Evolutionary conservation across 2,329 filamentous ascomycete genomes (phyloP).

Genomic region (Colletotrichum sp.): DNA sequence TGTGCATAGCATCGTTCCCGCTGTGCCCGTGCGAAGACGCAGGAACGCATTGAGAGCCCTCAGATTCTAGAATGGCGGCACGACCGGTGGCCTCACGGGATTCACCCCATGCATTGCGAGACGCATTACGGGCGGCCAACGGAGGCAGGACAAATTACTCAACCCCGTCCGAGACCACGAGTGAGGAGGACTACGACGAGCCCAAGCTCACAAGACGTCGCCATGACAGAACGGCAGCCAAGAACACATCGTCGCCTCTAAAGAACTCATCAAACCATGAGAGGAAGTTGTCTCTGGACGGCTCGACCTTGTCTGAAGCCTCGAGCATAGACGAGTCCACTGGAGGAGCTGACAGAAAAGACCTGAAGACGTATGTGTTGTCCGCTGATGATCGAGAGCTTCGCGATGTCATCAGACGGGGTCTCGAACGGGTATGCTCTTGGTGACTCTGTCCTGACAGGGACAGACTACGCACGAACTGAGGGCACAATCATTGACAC

Average conservation of each 20-base stretch:
- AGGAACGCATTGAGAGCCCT: neutral
- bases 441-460: neutral
- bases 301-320: conserved; percentile 12
- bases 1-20: neutral
- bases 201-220: neutral
- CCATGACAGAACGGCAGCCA: neutral
- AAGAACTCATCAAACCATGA: neutral
- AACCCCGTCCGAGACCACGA: conserved; percentile 43
- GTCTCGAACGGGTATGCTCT: conserved; percentile 11
- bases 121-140: conserved; percentile 21
- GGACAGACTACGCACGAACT: neutral
- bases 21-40: neutral
- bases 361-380: conserved; percentile 25
- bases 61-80: neutral
- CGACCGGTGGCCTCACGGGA: neutral
- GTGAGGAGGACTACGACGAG: conserved; percentile 52
- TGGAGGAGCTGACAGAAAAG: neutral
- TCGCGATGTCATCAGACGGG: conserved; percentile 11
- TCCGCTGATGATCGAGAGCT: conserved; percentile 33
- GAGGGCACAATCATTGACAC: neutral
- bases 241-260: neutral
- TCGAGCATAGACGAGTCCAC: conserved; percentile 16
- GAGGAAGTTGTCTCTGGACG: conserved; percentile 4
- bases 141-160: neutral
- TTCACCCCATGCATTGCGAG: conserved; percentile 22